A percentile compares a stretch with the other conserved stretches of the same genome.
Conservation (phyloP, 768 basidiomycete species). For the Lentinula sp. region DNA sequence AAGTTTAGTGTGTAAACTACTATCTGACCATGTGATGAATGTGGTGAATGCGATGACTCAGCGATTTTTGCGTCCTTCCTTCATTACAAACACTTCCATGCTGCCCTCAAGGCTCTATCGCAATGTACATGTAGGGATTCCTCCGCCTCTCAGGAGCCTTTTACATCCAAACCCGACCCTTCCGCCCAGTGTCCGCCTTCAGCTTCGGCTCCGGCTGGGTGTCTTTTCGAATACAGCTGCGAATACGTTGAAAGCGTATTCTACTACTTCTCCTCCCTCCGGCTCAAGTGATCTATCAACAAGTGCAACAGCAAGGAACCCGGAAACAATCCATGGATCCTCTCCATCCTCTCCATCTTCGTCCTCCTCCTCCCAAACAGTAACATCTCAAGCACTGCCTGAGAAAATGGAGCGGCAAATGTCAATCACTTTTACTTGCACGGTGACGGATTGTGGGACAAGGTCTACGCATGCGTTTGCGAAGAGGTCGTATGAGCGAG, state of each 20-base stretch:
- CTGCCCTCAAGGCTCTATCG: slow-evolving; percentile 40
- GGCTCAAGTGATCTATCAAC: slow-evolving; percentile 12
- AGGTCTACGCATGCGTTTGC: slow-evolving; percentile 89
- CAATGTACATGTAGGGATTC: slow-evolving; percentile 29
- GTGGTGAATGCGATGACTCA: not conserved
- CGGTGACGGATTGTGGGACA: slow-evolving; percentile 61
- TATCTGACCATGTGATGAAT: not conserved
- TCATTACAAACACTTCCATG: slow-evolving; percentile 20
- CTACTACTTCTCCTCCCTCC: slow-evolving; percentile 7
- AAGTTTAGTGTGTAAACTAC: not conserved
- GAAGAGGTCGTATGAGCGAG: slow-evolving; percentile 76
- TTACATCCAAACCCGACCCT: slow-evolving; percentile 29
- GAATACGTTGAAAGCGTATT: not conserved
- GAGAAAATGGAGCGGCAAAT: slow-evolving; percentile 53
- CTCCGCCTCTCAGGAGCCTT: slow-evolving; percentile 36
- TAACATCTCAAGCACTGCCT: slow-evolving; percentile 24
- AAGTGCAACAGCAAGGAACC: slow-evolving; percentile 14
- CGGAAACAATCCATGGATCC: slow-evolving; percentile 9
- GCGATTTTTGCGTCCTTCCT: not conserved
- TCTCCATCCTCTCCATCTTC: slow-evolving; percentile 6
- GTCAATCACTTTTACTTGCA: slow-evolving; percentile 83
- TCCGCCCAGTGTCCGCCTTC: slow-evolving; percentile 25
- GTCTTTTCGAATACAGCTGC: slow-evolving; percentile 11
- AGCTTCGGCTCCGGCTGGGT: slow-evolving; percentile 27
- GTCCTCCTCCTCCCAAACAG: slow-evolving; percentile 9